Percentiles rank a stretch among this genome's conserved stretches.
These are phyloP conservation scores for Macrophomina phaseolina DNA, from an alignment of 2,329 filamentous ascomycete genomes.

Conservation along the genomic window DNA sequence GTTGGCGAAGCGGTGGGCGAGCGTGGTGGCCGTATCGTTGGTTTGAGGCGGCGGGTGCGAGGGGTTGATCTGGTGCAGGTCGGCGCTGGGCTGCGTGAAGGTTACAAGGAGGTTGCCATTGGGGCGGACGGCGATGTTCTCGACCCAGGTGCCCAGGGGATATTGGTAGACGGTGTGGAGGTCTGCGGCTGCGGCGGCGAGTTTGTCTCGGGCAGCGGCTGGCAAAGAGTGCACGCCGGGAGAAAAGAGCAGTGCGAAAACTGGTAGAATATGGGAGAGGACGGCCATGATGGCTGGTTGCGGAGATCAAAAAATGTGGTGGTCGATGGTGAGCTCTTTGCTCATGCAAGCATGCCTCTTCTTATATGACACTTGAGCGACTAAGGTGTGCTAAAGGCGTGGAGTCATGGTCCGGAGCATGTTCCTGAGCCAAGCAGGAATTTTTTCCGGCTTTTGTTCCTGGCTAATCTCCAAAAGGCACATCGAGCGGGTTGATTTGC, in stretches of 20 bases:
- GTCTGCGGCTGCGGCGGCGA: background rate
- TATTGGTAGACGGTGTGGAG: slow-evolving; percentile 35
- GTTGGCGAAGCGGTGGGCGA: slow-evolving; percentile 38
- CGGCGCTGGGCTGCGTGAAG: slow-evolving; percentile 35
- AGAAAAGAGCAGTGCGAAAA: background rate
- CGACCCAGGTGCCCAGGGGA: slow-evolving; percentile 37
- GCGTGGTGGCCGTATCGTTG: slow-evolving; percentile 31
- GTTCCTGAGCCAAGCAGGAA: too few relatives aligned
- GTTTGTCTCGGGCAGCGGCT: background rate
- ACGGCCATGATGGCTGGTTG: background rate
- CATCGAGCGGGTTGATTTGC: too few relatives aligned
- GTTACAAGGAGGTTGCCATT: slow-evolving; percentile 45
- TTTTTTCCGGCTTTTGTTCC: too few relatives aligned
- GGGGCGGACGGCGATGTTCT: slow-evolving; percentile 45
- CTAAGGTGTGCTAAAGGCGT: too few relatives aligned
- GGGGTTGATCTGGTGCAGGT: slow-evolving; percentile 44
- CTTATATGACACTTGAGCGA: too few relatives aligned
- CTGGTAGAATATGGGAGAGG: background rate
- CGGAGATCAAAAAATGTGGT: background rate
- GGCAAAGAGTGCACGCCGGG: background rate
- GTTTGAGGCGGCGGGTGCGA: background rate
- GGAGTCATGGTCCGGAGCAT: too few relatives aligned
- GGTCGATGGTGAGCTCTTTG: background rate
- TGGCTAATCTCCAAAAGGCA: too few relatives aligned
- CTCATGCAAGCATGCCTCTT: background rate